Conservation (phyloP, 2,329 filamentous ascomycete genomes). For the Pyricularia sp. region DNA sequence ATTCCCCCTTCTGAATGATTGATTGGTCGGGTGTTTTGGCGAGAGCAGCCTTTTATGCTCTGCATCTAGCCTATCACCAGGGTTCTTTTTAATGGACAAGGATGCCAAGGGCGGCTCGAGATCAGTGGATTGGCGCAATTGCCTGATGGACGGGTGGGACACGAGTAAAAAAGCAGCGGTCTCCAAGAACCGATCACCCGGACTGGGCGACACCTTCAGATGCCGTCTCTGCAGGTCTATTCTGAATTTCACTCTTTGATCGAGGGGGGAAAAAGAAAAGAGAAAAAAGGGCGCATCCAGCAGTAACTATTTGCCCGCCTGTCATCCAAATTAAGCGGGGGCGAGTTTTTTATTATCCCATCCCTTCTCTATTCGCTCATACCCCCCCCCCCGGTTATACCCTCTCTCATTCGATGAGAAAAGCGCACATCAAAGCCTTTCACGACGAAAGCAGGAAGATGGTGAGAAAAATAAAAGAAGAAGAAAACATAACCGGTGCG, state of each 20-base stretch:
- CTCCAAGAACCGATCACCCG: conserved; percentile 4
- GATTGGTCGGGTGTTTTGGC: conserved; percentile 2
- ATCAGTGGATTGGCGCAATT: conserved; percentile 1
- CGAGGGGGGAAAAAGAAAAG: background rate
- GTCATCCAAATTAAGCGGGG: background rate
- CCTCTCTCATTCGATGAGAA: background rate
- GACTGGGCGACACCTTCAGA: background rate
- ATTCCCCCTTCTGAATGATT: background rate
- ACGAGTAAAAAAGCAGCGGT: background rate
- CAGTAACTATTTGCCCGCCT: background rate
- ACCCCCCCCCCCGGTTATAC: background rate
- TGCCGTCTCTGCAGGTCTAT: background rate
- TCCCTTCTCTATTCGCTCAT: background rate
- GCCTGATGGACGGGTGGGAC: background rate
- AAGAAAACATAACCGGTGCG: background rate
- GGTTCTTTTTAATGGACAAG: background rate
- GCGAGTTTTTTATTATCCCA: background rate
- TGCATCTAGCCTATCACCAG: conserved; percentile 4
- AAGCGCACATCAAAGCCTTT: background rate
- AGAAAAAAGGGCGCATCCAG: background rate
- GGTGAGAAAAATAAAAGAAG: background rate
- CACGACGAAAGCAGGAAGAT: background rate
- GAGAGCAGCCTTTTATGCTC: background rate
- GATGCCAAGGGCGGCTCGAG: conserved; percentile 2
- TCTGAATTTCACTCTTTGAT: background rate